phyloP scores from a whole-genome alignment of 1,284 basidiomycete genomes.

The Athelia sp. region DNA sequence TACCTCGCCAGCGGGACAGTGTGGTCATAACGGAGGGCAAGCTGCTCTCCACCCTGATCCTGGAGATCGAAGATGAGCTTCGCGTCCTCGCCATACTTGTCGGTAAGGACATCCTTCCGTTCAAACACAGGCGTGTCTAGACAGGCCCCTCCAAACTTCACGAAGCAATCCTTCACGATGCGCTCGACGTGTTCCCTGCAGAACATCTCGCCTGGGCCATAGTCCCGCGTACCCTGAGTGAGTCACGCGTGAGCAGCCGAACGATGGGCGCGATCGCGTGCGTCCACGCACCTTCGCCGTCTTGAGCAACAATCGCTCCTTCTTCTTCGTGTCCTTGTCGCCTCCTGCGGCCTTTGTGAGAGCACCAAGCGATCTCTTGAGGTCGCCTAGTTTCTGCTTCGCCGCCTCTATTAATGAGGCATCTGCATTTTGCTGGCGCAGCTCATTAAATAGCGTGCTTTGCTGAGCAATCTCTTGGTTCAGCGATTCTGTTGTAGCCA shows the following conservation, averaged over 20 bases:
- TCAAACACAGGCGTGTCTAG: constrained; percentile 99
- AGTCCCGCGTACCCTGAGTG: constrained; percentile 89
- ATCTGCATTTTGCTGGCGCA: constrained; percentile 51
- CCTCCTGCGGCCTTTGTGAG: constrained; percentile 33
- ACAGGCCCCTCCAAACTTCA: constrained; percentile 85
- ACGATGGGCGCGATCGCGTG: constrained; percentile 10
- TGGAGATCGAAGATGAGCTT: constrained; percentile 98
- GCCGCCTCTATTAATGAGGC: constrained; percentile 50
- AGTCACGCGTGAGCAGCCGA: constrained; percentile 5
- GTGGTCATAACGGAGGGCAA: constrained; percentile 93
- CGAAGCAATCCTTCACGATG: constrained; percentile 86
- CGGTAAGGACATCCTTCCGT: constrained; percentile 91
- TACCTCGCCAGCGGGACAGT: constrained; percentile 96
- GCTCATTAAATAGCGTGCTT: constrained; percentile 50
- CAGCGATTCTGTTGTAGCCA: constrained; percentile 34
- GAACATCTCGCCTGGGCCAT: constrained; percentile 92
- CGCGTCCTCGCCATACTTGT: constrained; percentile 96
- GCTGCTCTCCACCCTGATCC: constrained; percentile 98
- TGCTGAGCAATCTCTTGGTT: constrained; percentile 49
- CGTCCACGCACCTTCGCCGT: constrained; percentile 66
- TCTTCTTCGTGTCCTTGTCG: constrained; percentile 48
- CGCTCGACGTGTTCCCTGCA: constrained; percentile 88
- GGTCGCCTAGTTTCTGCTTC: constrained; percentile 64
- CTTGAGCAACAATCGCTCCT: constrained; percentile 67
- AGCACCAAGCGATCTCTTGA: constrained; percentile 51